Evolutionary conservation across 1,284 basidiomycete species (phyloP).

Genomic region (Schizopora paradoxa): DNA sequence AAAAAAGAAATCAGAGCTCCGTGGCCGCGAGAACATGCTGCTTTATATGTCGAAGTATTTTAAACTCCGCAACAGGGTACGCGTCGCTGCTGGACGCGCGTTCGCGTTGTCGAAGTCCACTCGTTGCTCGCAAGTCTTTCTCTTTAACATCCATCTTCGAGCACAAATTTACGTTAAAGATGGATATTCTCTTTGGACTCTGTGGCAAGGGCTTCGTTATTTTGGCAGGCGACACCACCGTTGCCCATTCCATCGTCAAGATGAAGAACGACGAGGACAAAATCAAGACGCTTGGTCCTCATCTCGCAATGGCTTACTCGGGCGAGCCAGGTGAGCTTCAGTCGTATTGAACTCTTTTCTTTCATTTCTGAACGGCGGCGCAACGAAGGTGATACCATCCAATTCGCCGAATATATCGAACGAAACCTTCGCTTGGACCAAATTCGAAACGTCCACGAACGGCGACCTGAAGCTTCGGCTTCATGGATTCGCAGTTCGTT

Average conservation of each 20-base stretch:
- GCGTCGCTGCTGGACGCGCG: too few relatives aligned
- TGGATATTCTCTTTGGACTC: conserved; percentile 76
- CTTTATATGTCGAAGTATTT: too few relatives aligned
- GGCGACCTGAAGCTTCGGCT: conserved; percentile 87
- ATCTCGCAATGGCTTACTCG: conserved; percentile 92
- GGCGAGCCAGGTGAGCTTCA: conserved; percentile 77
- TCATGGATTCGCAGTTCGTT: conserved; percentile 92
- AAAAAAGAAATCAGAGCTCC: too few relatives aligned
- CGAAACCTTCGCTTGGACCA: conserved; percentile 94
- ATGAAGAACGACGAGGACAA: conserved; percentile 99
- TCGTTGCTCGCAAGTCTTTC: too few relatives aligned
- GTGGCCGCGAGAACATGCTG: too few relatives aligned
- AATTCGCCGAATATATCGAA: conserved; percentile 96
- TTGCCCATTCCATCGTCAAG: conserved; percentile 89
- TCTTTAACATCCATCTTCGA: too few relatives aligned
- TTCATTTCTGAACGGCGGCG: background rate
- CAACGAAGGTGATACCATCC: conserved; percentile 94
- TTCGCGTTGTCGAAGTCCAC: too few relatives aligned
- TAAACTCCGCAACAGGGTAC: too few relatives aligned
- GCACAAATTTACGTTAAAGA: too few relatives aligned
- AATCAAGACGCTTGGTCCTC: conserved; percentile 87
- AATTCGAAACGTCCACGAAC: conserved; percentile 87
- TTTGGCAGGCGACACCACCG: conserved; percentile 87
- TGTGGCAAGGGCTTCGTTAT: conserved; percentile 89
- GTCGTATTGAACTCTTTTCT: background rate